Evolutionary conservation across 2,329 filamentous ascomycete species (phyloP).

Genomic region (Teratosphaeria viscida): DNA sequence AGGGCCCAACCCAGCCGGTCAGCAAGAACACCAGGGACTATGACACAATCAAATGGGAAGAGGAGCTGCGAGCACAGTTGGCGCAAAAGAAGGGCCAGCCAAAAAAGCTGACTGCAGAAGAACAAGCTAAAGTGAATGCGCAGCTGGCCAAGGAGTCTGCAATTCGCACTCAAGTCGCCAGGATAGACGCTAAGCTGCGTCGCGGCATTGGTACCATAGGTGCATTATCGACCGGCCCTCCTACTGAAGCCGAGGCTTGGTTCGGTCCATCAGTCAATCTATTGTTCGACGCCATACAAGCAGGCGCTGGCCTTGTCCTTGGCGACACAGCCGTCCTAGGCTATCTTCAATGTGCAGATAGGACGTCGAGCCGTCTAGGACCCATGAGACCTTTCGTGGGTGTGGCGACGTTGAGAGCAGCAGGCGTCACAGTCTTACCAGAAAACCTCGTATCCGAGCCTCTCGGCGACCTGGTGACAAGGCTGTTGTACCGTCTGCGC

Average conservation of each 20-base stretch:
- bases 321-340: slow-evolving; percentile 68
- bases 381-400: slow-evolving; percentile 73
- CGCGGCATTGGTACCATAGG: slow-evolving; percentile 80
- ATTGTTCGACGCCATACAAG: slow-evolving; percentile 63
- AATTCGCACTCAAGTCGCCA: slow-evolving; percentile 63
- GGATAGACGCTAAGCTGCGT: slow-evolving; percentile 59
- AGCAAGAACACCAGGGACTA: slow-evolving; percentile 93
- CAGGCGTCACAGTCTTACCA: slow-evolving; percentile 62
- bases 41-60: slow-evolving; percentile 93
- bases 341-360: slow-evolving; percentile 69
- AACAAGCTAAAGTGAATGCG: slow-evolving; percentile 79
- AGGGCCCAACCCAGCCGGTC: slow-evolving; percentile 56
- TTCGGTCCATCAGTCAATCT: slow-evolving; percentile 70
- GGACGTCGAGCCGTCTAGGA: slow-evolving; percentile 64
- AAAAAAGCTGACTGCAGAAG: slow-evolving; percentile 83
- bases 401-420: slow-evolving; percentile 70
- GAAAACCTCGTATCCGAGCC: slow-evolving; percentile 65
- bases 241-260: slow-evolving; percentile 82
- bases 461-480: slow-evolving; percentile 70
- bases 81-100: slow-evolving; percentile 87
- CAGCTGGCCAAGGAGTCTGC: slow-evolving; percentile 78
- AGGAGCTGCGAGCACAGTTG: slow-evolving; percentile 74
- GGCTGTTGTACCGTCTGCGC: slow-evolving; percentile 79
- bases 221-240: slow-evolving; percentile 72
- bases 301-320: slow-evolving; percentile 70